phyloP scores from a whole-genome alignment of 768 basidiomycete genomes.

The Mycena galericulata region DNA sequence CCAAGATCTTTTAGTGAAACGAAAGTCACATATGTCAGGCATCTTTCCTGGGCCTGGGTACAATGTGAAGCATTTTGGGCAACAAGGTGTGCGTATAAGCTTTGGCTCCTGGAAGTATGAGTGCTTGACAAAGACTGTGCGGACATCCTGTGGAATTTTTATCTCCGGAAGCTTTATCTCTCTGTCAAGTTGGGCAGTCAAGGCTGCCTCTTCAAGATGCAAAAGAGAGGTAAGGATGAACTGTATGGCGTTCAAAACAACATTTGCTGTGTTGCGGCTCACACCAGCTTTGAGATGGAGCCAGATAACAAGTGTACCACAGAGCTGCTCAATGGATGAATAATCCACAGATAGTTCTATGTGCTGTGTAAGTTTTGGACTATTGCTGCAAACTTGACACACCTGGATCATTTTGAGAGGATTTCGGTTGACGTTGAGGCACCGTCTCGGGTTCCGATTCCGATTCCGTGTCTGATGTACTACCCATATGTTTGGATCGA shows the following conservation, averaged over 20 bases:
- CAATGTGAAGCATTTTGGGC: slow-evolving; percentile 11
- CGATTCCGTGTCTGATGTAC: no score
- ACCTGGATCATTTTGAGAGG: no score
- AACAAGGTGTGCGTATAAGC: slow-evolving; percentile 13
- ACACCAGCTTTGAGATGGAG: slow-evolving; percentile 10
- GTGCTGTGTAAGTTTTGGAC: not conserved
- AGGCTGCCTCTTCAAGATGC: not conserved
- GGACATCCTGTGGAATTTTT: slow-evolving; percentile 5
- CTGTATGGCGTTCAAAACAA: slow-evolving; percentile 7
- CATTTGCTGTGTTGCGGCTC: slow-evolving; percentile 1
- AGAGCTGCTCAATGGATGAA: not conserved
- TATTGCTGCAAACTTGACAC: no score
- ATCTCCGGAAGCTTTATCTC: slow-evolving; percentile 4
- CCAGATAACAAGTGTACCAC: slow-evolving; percentile 5
- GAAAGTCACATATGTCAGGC: not conserved
- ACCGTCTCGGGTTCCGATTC: no score
- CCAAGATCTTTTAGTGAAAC: not conserved
- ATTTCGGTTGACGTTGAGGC: no score
- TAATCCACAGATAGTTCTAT: not conserved
- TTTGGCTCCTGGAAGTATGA: slow-evolving; percentile 6
- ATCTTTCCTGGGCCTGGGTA: not conserved
- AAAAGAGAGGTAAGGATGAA: slow-evolving; percentile 9
- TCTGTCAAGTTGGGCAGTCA: not conserved
- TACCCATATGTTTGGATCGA: no score
- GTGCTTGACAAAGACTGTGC: not conserved